These are phyloP conservation scores for Choanephora cucurbitarum DNA, from an alignment of 371 early-diverging fungal species.

Conservation along the genomic window DNA sequence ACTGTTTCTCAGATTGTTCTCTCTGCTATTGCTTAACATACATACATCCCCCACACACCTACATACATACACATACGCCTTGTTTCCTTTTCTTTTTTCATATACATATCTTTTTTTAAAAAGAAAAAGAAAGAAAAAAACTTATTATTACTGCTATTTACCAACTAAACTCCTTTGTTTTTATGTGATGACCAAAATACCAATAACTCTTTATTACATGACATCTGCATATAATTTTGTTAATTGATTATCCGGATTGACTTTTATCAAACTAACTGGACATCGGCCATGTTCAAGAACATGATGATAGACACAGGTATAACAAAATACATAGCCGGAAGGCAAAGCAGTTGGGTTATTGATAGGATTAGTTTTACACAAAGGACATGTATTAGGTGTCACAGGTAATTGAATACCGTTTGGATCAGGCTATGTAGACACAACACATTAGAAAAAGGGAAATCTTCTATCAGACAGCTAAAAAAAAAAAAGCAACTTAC, in stretches of 20 bases:
- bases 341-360: conserved; percentile 86
- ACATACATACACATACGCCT: too few species aligned
- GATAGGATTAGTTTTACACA: conserved; percentile 67
- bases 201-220: too few species aligned
- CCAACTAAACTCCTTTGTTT: too few species aligned
- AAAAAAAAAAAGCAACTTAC: not conserved
- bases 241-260: conserved; percentile 46
- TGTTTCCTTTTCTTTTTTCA: not conserved
- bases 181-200: too few species aligned
- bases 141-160: too few species aligned
- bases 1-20: conserved; percentile 76
- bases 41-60: too few species aligned
- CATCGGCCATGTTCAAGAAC: conserved; percentile 68
- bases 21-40: conserved; percentile 71
- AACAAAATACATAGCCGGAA: conserved; percentile 85
- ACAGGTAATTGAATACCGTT: conserved; percentile 75
- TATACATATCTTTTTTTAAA: too few species aligned
- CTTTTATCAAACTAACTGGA: conserved; percentile 69
- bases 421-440: conserved; percentile 64
- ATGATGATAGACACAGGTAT: conserved; percentile 74
- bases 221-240: conserved; percentile 65
- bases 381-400: conserved; percentile 75
- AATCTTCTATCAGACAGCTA: too few species aligned
- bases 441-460: too few species aligned
- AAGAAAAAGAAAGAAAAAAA: too few species aligned